Evolutionary conservation across 2,329 filamentous ascomycete genomes (phyloP).

Genomic region (Pseudogymnoascus sp.): DNA sequence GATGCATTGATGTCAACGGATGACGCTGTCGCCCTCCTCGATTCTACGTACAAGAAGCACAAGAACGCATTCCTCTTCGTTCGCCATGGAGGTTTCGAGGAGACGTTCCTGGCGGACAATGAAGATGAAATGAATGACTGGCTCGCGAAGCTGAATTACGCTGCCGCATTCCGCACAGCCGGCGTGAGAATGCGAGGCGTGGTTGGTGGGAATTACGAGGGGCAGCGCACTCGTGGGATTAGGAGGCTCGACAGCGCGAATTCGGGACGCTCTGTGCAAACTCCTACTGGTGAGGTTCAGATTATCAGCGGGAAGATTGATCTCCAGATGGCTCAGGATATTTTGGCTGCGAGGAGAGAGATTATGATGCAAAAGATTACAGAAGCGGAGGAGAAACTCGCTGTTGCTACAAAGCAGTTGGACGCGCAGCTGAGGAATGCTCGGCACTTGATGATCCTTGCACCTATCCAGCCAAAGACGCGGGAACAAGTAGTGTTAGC

Average conservation of each 20-base stretch:
- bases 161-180: constrained; percentile 84
- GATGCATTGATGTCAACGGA: constrained; percentile 91
- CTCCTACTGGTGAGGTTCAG: constrained; percentile 63
- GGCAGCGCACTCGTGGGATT: constrained; percentile 64
- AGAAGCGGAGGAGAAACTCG: constrained; percentile 73
- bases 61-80: constrained; percentile 93
- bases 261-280: constrained; percentile 52
- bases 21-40: constrained; percentile 79
- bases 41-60: constrained; percentile 84
- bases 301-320: constrained; percentile 68
- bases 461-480: constrained; percentile 84
- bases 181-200: constrained; percentile 86
- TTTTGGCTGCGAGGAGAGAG: constrained; percentile 70
- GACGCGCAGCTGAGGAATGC: constrained; percentile 81
- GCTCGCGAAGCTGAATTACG: constrained; percentile 93
- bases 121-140: constrained; percentile 94
- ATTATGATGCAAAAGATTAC: constrained; percentile 77
- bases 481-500: constrained; percentile 78
- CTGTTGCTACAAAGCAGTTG: constrained; percentile 63
- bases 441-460: constrained; percentile 77
- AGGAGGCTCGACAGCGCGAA: constrained; percentile 50
- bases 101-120: constrained; percentile 81
- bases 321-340: constrained; percentile 75
- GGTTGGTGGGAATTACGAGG: constrained; percentile 75
- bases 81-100: constrained; percentile 76